Conservation (phyloP, 345 rosid genomes). For the Hibiscus tridactylites region DNA sequence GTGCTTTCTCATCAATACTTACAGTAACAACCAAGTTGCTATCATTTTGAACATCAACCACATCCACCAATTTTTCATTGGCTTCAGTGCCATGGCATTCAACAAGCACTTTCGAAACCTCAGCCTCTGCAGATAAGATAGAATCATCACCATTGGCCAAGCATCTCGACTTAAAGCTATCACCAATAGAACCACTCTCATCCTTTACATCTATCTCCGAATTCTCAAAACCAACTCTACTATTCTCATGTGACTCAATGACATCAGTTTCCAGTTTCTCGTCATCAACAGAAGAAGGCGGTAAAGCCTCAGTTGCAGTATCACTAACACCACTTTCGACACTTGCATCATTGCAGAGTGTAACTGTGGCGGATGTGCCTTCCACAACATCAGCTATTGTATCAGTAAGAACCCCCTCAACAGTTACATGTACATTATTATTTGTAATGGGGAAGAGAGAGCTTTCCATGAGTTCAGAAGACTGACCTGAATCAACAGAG, state of each 20-base stretch:
- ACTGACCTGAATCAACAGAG: conserved; percentile 14
- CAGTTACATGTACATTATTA: conserved; percentile 16
- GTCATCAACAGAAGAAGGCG: conserved; percentile 2
- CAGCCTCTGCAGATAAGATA: neutral
- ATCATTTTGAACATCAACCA: neutral
- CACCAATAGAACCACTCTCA: conserved; percentile 20
- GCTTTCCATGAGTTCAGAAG: conserved; percentile 21
- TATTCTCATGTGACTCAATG: neutral
- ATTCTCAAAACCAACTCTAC: conserved; percentile 6
- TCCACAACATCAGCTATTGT: neutral
- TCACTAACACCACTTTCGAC: neutral
- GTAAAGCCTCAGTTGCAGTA: conserved; percentile 5
- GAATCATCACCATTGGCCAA: neutral
- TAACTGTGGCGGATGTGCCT: neutral
- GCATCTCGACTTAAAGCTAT: conserved; percentile 12
- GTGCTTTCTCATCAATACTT: neutral
- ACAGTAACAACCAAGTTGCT: neutral
- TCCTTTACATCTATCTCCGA: conserved; percentile 5
- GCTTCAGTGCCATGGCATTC: neutral
- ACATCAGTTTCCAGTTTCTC: neutral
- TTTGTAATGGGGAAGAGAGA: conserved; percentile 12
- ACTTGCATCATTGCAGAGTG: neutral
- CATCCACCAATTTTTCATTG: neutral
- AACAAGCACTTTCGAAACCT: neutral
- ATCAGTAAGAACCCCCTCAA: conserved; percentile 9